phyloP scores from a whole-genome alignment of 345 rosid species.

The Brassica napus region DNA sequence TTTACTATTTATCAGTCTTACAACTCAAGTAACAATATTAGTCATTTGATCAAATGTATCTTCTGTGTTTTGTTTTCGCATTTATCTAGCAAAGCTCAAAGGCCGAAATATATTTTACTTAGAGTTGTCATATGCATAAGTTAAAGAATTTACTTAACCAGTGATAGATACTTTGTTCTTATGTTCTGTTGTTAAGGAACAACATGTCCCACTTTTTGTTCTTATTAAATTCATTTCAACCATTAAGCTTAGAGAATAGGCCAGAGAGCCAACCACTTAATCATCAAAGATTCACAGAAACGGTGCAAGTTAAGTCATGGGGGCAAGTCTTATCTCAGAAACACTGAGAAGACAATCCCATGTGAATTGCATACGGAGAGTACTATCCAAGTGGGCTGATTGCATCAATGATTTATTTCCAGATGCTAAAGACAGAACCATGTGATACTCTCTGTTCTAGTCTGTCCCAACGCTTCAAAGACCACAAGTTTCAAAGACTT shows the following conservation, averaged over 20 bases:
- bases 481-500: constrained; percentile 17
- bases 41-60: too few relatives aligned
- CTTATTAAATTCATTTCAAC: background rate
- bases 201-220: background rate
- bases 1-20: too few relatives aligned
- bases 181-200: background rate
- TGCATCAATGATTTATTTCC: background rate
- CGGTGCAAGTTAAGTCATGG: background rate
- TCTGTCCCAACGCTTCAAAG: constrained; percentile 27
- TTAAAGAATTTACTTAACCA: background rate
- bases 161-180: constrained; percentile 9
- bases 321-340: background rate
- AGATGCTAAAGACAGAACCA: constrained; percentile 29
- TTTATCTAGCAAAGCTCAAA: background rate
- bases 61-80: too few relatives aligned
- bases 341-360: constrained; percentile 33
- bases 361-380: constrained; percentile 17
- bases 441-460: constrained; percentile 14
- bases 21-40: too few relatives aligned
- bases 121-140: constrained; percentile 1
- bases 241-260: background rate
- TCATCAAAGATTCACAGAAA: background rate
- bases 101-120: background rate
- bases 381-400: background rate
- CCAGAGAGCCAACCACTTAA: constrained; percentile 13